Evolutionary conservation across 805 yeast species (phyloP).

Genomic region (Spathaspora girioi): DNA sequence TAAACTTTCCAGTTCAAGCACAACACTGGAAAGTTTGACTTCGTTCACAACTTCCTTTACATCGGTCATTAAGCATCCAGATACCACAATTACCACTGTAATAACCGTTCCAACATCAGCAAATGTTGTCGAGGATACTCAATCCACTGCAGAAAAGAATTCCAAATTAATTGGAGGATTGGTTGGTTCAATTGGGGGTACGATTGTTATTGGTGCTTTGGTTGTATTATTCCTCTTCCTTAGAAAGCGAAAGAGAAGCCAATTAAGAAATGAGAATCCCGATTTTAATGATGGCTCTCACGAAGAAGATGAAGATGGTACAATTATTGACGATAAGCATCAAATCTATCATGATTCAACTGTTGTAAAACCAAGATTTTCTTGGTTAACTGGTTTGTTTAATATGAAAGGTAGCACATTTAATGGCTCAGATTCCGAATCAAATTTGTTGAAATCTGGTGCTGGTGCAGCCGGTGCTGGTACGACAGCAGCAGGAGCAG

Average conservation of each 20-base stretch:
- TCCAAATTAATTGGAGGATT: conserved; percentile 41
- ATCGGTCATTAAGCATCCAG: conserved; percentile 13
- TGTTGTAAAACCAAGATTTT: conserved; percentile 1
- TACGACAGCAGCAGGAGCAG: conserved; percentile 2
- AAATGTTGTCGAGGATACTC: conserved; percentile 9
- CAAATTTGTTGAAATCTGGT: not conserved
- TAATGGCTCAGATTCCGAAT: not conserved
- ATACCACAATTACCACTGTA: conserved; percentile 39
- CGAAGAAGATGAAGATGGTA: conserved; percentile 13
- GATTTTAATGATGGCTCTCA: conserved; percentile 34
- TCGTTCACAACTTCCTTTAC: conserved; percentile 13
- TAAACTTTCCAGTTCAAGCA: not conserved
- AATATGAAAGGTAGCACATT: not conserved
- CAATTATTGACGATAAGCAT: conserved; percentile 6
- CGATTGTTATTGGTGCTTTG: conserved; percentile 34
- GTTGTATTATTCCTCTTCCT: conserved; percentile 34
- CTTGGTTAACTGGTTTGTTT: conserved; percentile 6
- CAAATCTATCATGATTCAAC: conserved; percentile 7
- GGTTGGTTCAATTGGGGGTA: conserved; percentile 46
- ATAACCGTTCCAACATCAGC: conserved; percentile 36
- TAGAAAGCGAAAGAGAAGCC: conserved; percentile 24
- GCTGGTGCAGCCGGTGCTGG: conserved; percentile 5
- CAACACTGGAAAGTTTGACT: conserved; percentile 1
- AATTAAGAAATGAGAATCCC: conserved; percentile 39
- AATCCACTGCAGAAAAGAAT: conserved; percentile 18